Conservation (phyloP, 345 rosid species). For the Eucalyptus marginata region DNA sequence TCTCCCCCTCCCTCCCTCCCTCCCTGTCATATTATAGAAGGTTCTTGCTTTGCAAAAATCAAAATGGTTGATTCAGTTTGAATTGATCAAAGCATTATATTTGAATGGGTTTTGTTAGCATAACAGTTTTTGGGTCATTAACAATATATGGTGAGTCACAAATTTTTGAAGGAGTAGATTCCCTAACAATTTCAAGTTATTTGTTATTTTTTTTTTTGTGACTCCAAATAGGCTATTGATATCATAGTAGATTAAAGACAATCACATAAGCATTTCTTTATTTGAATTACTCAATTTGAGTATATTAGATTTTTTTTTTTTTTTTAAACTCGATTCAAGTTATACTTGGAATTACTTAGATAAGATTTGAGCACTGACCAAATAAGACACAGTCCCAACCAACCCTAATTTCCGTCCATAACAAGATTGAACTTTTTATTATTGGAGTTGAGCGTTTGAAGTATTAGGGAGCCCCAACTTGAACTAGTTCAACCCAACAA, state of each 20-base stretch:
- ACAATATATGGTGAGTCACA: too few relatives aligned
- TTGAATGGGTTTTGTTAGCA: too few relatives aligned
- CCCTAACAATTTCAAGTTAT: neutral
- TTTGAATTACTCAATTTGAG: neutral
- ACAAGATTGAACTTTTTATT: neutral
- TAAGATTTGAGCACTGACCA: neutral
- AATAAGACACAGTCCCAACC: neutral
- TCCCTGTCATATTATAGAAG: neutral
- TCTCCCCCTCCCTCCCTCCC: too few relatives aligned
- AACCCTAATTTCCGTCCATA: neutral
- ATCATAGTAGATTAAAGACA: neutral
- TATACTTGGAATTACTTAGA: neutral
- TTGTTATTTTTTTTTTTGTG: too few relatives aligned
- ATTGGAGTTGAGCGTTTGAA: neutral
- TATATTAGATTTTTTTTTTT: neutral
- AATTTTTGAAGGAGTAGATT: too few relatives aligned
- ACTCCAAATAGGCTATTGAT: neutral
- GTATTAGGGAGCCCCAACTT: neutral
- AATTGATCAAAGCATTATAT: neutral
- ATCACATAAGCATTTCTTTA: neutral
- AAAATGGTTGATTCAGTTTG: neutral
- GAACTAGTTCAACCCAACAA: neutral
- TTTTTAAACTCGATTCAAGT: neutral
- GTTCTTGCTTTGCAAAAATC: neutral
- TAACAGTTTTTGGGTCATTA: too few relatives aligned